Percentiles rank a stretch among this genome's conserved stretches.
These are phyloP conservation scores for Astrocystis sublimbata DNA, from an alignment of 495 filamentous ascomycete genomes.

Conservation along the genomic window DNA sequence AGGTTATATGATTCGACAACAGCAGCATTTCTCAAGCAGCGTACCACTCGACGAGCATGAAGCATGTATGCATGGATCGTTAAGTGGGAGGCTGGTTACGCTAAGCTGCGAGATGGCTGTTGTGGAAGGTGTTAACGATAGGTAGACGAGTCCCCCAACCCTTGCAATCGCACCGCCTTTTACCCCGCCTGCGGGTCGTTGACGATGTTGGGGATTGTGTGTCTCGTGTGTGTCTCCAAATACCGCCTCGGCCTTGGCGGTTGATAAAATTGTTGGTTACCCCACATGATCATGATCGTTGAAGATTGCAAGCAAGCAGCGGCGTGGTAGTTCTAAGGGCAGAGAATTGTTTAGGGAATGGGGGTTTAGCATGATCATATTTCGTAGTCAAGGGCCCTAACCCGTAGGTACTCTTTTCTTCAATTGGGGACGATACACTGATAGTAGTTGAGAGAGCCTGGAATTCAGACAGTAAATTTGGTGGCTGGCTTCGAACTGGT, in stretches of 20 bases:
- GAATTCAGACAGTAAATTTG: too few species aligned
- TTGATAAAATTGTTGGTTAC: neutral
- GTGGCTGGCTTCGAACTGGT: too few species aligned
- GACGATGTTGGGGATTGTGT: slow-evolving; percentile 15
- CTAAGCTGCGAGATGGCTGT: neutral
- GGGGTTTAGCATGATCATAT: neutral
- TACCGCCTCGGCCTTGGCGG: neutral
- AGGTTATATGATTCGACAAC: neutral
- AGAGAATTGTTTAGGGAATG: neutral
- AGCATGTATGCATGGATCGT: too few species aligned
- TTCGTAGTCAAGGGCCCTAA: too few species aligned
- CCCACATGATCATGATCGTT: neutral
- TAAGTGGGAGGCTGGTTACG: neutral
- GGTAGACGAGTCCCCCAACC: too few species aligned
- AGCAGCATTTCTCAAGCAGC: neutral
- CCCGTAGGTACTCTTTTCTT: too few species aligned
- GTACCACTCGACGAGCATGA: neutral
- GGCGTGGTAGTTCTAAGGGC: neutral
- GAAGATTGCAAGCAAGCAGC: neutral
- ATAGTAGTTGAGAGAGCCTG: too few species aligned
- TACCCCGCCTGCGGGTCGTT: slow-evolving; percentile 12
- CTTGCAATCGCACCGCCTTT: neutral
- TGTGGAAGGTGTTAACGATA: slow-evolving; percentile 16
- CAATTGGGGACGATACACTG: too few species aligned
- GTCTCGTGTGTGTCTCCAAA: slow-evolving; percentile 3